Evolutionary conservation across 331 rosid genomes (phyloP).

Genomic region (Cucumis variabilis): DNA sequence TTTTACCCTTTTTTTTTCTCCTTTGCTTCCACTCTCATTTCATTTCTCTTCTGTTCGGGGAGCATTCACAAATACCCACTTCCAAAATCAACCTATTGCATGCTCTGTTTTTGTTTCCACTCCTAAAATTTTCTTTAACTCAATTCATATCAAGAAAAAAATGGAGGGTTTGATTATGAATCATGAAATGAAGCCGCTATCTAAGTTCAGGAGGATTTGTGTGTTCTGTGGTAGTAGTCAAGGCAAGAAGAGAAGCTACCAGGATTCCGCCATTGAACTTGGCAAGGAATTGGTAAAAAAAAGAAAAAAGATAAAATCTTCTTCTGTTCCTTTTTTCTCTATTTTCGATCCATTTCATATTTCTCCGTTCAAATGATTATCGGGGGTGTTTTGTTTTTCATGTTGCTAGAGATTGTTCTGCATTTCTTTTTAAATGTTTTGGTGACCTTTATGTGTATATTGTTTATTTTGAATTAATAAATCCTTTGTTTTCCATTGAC

Average conservation of each 20-base stretch:
- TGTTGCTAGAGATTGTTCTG: neutral
- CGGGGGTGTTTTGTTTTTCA: neutral
- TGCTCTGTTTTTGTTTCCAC: neutral
- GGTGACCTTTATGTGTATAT: neutral
- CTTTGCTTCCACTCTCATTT: neutral
- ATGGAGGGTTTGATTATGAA: conserved; percentile 61
- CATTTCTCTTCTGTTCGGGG: neutral
- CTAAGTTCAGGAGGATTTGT: conserved; percentile 92
- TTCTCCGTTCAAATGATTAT: neutral
- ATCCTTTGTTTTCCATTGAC: neutral
- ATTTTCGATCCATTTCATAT: neutral
- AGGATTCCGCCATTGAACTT: conserved; percentile 92
- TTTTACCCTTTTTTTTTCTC: neutral
- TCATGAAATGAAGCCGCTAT: conserved; percentile 56
- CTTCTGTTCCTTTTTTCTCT: neutral
- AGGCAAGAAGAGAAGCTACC: conserved; percentile 87
- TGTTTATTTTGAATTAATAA: neutral
- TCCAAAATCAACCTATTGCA: neutral
- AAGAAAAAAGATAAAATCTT: neutral
- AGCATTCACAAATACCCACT: neutral
- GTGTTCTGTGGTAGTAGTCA: conserved; percentile 99
- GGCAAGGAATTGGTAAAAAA: conserved; percentile 86
- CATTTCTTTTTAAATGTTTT: neutral
- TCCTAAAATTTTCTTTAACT: neutral
- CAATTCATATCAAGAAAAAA: conserved; percentile 31